Base-by-base conservation (phyloP, 1,139 yeast genomes). In the Wickerhamomyces sp. region DNA sequence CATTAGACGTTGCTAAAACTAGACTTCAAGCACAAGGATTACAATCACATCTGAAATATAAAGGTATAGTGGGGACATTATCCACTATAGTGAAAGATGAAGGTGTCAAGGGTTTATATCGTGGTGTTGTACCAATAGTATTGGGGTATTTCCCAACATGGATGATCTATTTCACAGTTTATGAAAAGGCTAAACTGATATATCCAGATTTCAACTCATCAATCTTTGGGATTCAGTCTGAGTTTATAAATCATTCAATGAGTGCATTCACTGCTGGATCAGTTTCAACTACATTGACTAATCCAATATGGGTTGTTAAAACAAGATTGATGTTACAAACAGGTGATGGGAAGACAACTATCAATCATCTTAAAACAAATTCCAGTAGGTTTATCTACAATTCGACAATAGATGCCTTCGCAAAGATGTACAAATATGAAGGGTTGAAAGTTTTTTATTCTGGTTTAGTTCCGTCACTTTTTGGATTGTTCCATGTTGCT, bases 291-390 rank as follows among this genome's bases (percentile, higher is more conserved):
- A 72, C 89, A n/a, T 68, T 84, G 10, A 94, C 96, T 0, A 94
- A 93, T 64, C 99, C 99, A 8, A 87, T 93, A 34, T 93, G 99
- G 99, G 98, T 93, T 32, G 89, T 93, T 36, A 93, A 93, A 63
- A 93, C 99, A 1, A 70, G 99, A 58, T 69, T 93, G 43, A 93
- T 93, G 98, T 73, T 91, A 36, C 98, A 91, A 65, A 81, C 84
- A 36, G 81, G 77, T 15, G 65, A 69, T 45, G 77, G 78, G 4
- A 58, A 59, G 31, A 66, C 72, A 5, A 52, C 51, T n/a, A 44
- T 45, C 44, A 57, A 50, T 29, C 40, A 44, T 52, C 56, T 15
- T 49, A 59, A 38, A 47, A 52, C 38, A 13, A 43, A 41, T 27
- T 36, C 43, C 14, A 47, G 59, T 39, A 53, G 63, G 43, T 60